phyloP scores from a whole-genome alignment of 768 basidiomycete species.

The Ramaria rubella region DNA sequence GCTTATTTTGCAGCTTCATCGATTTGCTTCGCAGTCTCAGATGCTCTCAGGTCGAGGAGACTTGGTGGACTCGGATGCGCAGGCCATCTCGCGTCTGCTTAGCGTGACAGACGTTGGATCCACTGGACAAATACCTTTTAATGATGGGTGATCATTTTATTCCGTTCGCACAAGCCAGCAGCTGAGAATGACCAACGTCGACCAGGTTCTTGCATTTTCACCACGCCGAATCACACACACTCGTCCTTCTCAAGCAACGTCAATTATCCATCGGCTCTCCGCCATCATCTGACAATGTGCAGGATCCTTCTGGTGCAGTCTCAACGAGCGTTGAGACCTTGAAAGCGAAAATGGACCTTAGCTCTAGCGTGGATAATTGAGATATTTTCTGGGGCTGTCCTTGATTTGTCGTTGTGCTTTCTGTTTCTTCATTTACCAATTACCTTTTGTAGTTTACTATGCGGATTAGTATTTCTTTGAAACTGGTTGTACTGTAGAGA shows the following conservation, averaged over 20 bases:
- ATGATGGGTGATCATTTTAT: slow-evolving; percentile 4
- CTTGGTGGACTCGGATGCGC: neutral
- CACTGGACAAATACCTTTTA: slow-evolving; percentile 4
- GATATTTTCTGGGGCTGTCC: neutral
- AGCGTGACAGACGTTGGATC: neutral
- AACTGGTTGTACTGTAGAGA: no score
- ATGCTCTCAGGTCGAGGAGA: neutral
- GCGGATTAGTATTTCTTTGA: no score
- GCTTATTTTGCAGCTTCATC: neutral
- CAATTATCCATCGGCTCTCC: neutral
- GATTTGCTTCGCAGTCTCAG: neutral
- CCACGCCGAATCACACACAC: slow-evolving; percentile 4
- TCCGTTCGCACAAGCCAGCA: neutral
- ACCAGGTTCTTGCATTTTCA: slow-evolving; percentile 2
- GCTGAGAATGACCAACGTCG: neutral
- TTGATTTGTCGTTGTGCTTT: no score
- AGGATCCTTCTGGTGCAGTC: neutral
- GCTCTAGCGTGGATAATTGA: neutral
- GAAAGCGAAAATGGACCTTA: neutral
- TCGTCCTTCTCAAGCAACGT: neutral
- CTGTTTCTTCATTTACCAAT: no score
- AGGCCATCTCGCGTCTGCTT: neutral
- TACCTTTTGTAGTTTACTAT: no score
- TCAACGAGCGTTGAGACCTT: slow-evolving; percentile 8
- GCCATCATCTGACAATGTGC: neutral